Base-by-base conservation (phyloP, 108 stramenopile genomes). In the Skeletonema grethae region DNA sequence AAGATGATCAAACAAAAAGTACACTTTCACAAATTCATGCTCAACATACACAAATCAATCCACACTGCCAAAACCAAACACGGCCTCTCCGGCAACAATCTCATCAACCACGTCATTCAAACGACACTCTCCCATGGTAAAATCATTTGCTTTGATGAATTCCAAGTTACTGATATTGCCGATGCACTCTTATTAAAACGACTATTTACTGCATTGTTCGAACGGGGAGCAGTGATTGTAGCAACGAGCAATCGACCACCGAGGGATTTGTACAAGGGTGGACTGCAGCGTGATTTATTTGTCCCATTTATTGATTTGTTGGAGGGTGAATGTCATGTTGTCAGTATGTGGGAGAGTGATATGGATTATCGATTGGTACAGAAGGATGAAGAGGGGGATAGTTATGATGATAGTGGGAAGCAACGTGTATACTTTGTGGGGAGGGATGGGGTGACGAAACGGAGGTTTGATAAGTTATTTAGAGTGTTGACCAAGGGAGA, bases 1-100 rank as follows among this genome's bases (percentile, higher is more conserved):
- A n/a, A n/a, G 25, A 28, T 28, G 25, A 63, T 72, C 55, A 96
- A 94, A 69, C 96, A 98, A 84, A 89, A 94, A 56, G 95, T 98
- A 15, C 99, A 99, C 70, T 99, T 97, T 75, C 95, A 98, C 82
- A 89, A 96, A 80, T 99, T 99, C 86, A 99, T 99, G 99, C 72
- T 98, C 36, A 43, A 72, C 4, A 86, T 98, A 2, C 95, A 97
- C 76, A 69, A 86, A 50, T 73, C 86, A 45, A 89, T 95, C 83
- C 94, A 96, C 68, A 53, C 59, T 32, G 78, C 88, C 65, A 84
- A 85, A 72, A 82, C 59, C 38, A 58, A 70, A 10, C 61, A 73
- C 65, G 75, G 64, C 48, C 69, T 62, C 25, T 28, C 29, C 28
- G 82, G 67, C 10, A 82, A 73, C 15, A 75, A 86, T 39, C 65